Evolutionary conservation across 83 land plant species (phyloP).

Genomic region (Thuja plicata): DNA sequence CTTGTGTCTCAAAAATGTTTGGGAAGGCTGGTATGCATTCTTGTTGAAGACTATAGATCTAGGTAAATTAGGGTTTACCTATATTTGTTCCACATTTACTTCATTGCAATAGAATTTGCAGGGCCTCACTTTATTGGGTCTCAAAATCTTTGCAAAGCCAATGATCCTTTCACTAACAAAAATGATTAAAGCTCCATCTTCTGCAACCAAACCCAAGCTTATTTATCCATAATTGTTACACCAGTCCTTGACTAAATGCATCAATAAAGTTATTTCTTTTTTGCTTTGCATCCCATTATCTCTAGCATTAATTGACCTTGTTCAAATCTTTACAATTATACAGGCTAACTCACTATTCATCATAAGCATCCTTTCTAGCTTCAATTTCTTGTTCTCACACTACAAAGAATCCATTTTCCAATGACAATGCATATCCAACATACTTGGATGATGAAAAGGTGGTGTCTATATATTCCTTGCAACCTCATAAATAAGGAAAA

Average conservation of each 20-base stretch:
- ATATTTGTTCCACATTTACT: background rate
- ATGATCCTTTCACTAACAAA: too few relatives aligned
- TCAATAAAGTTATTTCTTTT: too few relatives aligned
- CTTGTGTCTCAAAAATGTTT: too few relatives aligned
- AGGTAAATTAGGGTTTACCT: background rate
- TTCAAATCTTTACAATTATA: background rate
- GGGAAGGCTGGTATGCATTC: too few relatives aligned
- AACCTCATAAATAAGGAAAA: background rate
- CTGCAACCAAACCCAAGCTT: background rate
- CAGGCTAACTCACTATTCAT: background rate
- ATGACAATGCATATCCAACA: background rate
- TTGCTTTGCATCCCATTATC: background rate
- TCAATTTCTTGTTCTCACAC: background rate
- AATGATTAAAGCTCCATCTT: background rate
- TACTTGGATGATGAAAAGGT: background rate
- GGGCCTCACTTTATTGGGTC: background rate
- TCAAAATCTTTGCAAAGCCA: background rate
- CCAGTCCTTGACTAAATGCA: background rate
- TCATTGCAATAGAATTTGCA: background rate
- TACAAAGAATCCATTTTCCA: background rate
- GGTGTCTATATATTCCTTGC: background rate
- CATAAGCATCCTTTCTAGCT: background rate
- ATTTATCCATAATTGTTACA: background rate
- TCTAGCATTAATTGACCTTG: background rate
- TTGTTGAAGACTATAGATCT: too few relatives aligned